A percentile compares a stretch with the other conserved stretches of the same genome.
Evolutionary conservation across 768 basidiomycete species (phyloP).

Genomic region (Austroboletus eburneus): DNA sequence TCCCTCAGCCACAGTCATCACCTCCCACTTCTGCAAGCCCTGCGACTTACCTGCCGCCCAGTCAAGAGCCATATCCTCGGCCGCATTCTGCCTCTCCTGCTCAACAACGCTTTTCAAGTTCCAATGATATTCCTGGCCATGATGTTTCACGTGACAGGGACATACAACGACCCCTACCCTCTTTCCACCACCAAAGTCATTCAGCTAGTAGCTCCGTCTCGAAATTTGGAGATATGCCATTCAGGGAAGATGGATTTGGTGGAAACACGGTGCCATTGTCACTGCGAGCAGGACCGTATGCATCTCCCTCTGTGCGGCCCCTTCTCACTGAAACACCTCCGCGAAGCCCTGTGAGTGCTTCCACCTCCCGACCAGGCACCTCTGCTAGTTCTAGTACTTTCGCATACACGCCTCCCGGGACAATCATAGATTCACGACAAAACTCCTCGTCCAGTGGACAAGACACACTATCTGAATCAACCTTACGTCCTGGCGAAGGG

Average conservation of each 20-base stretch:
- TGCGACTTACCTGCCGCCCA: conserved; percentile 38
- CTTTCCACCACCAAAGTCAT: conserved; percentile 24
- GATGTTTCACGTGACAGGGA: conserved; percentile 29
- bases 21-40: conserved; percentile 16
- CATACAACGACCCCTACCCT: conserved; percentile 23
- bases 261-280: conserved; percentile 23
- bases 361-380: conserved; percentile 39
- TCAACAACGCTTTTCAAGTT: conserved; percentile 27
- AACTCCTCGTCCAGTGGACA: conserved; percentile 28
- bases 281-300: conserved; percentile 28
- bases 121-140: conserved; percentile 12
- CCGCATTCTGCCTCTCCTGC: conserved; percentile 54
- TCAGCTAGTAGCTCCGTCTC: conserved; percentile 25
- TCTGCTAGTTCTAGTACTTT: conserved; percentile 29
- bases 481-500: conserved; percentile 29
- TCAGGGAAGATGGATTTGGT: conserved; percentile 27
- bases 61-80: conserved; percentile 55
- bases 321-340: conserved; percentile 51
- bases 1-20: conserved; percentile 24
- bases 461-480: conserved; percentile 32
- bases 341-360: conserved; percentile 58
- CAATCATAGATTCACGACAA: conserved; percentile 22
- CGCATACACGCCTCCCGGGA: conserved; percentile 27
- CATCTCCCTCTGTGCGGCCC: conserved; percentile 15
- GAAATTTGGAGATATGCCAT: conserved; percentile 29